Evolutionary conservation across 371 early-diverging fungal genomes (phyloP), one percentile per base, ranked within the genome.

Genomic region (Globomyces sp.): DNA sequence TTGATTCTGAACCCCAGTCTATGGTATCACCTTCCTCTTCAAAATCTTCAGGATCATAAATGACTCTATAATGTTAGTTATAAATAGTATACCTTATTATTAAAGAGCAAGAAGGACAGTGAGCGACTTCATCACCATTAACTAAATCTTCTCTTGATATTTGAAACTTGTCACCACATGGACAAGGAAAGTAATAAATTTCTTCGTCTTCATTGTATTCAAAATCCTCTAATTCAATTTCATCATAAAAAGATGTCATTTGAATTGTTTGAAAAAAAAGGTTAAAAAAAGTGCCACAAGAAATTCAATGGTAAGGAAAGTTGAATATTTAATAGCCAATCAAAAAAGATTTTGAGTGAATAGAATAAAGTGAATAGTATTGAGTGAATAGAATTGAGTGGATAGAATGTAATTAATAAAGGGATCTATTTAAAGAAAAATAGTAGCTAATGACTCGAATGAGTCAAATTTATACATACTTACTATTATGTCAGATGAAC

Each of bases 121-220:
- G 86, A 42, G 95, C 99, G 59, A 96, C 86, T 63, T 94, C 95
- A 67, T 97, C 98, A 42, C 96, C 97, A 70, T 92, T 89, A 50
- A 74, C 72, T n/a, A 99, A 71, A 48, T 98, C 94, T 52, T 94
- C 94, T 82, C 88, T 66, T 11, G 90, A 86, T 68, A 99, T 98
- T 69, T 90, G 87, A 76, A 99, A 99, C 47, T 87, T 85, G 84
- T 99, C 99, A n/a, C 99, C 99, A 79, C 99, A 99, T n/a, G 99
- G 99, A 75, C 99, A 99, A 48, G 99, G 99, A 79, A 96, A 99
- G 52, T 86, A 87, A 80, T 93, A 99, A 36, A 86, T 73, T 67
- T 88, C 79, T 46, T 81, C 85, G 55, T 91, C 93, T 69, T 89
- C 90, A 69, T 95, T 90, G 72, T 90, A 99, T 67, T 93, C 94